A percentile compares a stretch with the other conserved stretches of the same genome.
These are phyloP conservation scores for Tetrahymena malaccensis DNA, from an alignment of 73 alveolate species.

Conservation along the genomic window DNA sequence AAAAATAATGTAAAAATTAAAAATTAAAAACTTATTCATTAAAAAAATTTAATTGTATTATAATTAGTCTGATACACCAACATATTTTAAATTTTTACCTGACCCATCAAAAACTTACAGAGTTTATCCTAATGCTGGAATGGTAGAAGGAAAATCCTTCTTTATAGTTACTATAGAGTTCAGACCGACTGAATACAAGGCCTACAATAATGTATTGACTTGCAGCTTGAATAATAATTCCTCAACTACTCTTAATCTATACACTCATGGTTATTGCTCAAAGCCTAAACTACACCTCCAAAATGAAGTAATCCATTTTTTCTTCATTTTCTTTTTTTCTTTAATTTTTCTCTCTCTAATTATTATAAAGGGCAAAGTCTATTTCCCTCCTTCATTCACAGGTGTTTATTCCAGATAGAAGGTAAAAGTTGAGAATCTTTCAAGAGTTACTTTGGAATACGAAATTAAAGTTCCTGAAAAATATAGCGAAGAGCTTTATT, in stretches of 20 bases:
- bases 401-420: slow-evolving; percentile 90
- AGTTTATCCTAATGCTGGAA: slow-evolving; percentile 84
- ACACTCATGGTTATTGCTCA: slow-evolving; percentile 85
- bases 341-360: background rate
- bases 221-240: slow-evolving; percentile 84
- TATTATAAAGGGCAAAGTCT: slow-evolving; percentile 69
- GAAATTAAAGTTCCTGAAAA: slow-evolving; percentile 83
- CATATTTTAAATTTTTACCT: slow-evolving; percentile 70
- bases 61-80: slow-evolving; percentile 84
- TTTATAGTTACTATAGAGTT: slow-evolving; percentile 81
- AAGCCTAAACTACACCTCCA: slow-evolving; percentile 82
- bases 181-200: slow-evolving; percentile 82
- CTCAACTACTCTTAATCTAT: slow-evolving; percentile 70
- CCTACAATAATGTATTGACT: slow-evolving; percentile 77
- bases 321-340: background rate
- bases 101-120: slow-evolving; percentile 90
- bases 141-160: slow-evolving; percentile 88
- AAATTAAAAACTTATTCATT: background rate
- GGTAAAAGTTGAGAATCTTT: slow-evolving; percentile 73
- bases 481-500: slow-evolving; percentile 75
- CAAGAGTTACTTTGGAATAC: slow-evolving; percentile 85
- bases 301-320: slow-evolving; percentile 36
- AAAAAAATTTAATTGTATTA: background rate
- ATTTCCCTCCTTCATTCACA: slow-evolving; percentile 93
- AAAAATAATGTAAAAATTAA: slow-evolving; percentile 50